Percentiles rank a stretch among this genome's conserved stretches.
phyloP scores from a whole-genome alignment of 352 stramenopile genomes.

The Phytophthora vignae region DNA sequence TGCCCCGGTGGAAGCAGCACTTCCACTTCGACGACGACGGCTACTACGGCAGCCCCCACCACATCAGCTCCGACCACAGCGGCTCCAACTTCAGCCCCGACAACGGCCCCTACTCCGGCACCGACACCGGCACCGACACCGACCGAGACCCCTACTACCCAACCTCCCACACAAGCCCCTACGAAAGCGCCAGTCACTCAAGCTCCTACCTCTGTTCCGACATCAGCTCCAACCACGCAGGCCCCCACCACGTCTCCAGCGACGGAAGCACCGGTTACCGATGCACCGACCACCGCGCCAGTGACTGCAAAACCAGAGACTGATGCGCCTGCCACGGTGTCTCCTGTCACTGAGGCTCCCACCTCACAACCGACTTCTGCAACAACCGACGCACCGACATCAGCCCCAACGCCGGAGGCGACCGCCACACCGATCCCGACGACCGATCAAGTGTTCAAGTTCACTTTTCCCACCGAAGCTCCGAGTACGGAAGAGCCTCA shows the following conservation, averaged over 20 bases:
- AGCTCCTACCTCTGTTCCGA: background rate
- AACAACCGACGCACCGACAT: conserved; percentile 13
- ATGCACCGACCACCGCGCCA: background rate
- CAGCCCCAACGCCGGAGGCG: conserved; percentile 10
- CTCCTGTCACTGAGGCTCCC: conserved; percentile 1
- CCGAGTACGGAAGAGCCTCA: background rate
- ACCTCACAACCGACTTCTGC: conserved; percentile 7
- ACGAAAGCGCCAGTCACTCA: conserved; percentile 12
- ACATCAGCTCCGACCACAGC: conserved; percentile 7
- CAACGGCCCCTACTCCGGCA: background rate
- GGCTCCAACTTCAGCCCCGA: conserved; percentile 1
- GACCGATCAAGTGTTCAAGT: conserved; percentile 10
- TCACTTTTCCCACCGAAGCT: conserved; percentile 8
- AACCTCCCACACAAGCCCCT: conserved; percentile 27
- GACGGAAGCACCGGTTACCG: background rate
- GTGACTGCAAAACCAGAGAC: background rate
- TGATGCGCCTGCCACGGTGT: background rate
- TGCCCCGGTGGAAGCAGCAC: conserved; percentile 50
- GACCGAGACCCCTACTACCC: background rate
- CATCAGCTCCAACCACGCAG: background rate
- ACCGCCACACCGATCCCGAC: conserved; percentile 5
- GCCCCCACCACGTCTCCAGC: background rate
- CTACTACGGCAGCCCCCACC: background rate
- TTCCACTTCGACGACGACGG: conserved; percentile 22
- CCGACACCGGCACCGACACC: conserved; percentile 3